Percentiles rank a stretch among this genome's conserved stretches.
These are phyloP conservation scores for Torulaspora quercuum DNA, from an alignment of 805 yeast species.

Conservation along the genomic window DNA sequence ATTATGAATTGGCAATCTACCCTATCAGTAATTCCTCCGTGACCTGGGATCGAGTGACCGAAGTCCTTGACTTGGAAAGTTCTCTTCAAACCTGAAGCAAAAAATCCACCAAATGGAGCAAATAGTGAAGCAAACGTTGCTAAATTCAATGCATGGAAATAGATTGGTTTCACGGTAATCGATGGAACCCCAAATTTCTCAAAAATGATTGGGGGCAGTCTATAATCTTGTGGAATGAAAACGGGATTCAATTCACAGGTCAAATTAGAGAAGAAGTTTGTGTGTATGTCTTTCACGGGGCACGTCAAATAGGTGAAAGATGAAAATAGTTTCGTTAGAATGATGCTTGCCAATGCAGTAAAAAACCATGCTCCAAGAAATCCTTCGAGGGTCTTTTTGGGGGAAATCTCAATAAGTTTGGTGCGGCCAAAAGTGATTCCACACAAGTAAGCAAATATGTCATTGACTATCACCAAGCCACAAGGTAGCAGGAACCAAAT, in stretches of 20 bases:
- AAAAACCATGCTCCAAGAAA: constrained; percentile 97
- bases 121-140: constrained; percentile 94
- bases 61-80: constrained; percentile 95
- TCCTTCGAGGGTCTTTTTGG: constrained; percentile 97
- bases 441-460: constrained; percentile 93
- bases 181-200: constrained; percentile 46
- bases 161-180: constrained; percentile 75
- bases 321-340: constrained; percentile 61
- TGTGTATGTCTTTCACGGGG: constrained; percentile 68
- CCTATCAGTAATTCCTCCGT: constrained; percentile 96
- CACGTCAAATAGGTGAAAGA: constrained; percentile 77
- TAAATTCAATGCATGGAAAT: constrained; percentile 78
- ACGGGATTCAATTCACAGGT: constrained; percentile 84
- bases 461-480: constrained; percentile 87
- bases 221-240: constrained; percentile 75
- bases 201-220: constrained; percentile 66
- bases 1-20: constrained; percentile 96
- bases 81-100: constrained; percentile 95
- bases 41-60: constrained; percentile 98
- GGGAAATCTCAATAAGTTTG: constrained; percentile 87
- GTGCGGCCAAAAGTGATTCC: constrained; percentile 96
- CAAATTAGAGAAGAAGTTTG: constrained; percentile 57
- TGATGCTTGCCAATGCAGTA: constrained; percentile 70
- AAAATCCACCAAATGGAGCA: constrained; percentile 98
- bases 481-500: constrained; percentile 94